Percentiles rank a stretch among this genome's conserved stretches.
These are phyloP conservation scores for Austroboletus eburneus DNA, from an alignment of 768 basidiomycete species.

Conservation along the genomic window DNA sequence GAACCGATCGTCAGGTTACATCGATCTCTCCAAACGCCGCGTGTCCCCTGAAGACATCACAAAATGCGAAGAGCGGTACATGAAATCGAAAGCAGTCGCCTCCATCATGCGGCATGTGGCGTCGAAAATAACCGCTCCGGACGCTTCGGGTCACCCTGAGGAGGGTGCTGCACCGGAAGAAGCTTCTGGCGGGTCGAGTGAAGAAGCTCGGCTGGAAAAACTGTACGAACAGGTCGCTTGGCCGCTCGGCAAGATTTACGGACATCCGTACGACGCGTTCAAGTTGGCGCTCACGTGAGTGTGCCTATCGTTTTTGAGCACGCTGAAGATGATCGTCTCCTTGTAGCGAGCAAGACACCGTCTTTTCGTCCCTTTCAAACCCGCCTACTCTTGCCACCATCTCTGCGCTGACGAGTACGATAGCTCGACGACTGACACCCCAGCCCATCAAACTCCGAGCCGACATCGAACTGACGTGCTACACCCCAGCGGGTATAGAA, in stretches of 20 bases:
- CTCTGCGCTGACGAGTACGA: constrained; percentile 68
- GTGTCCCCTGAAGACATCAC: constrained; percentile 97
- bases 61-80: constrained; percentile 98
- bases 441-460: constrained; percentile 99
- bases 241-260: constrained; percentile 90
- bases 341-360: constrained; percentile 42
- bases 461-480: constrained; percentile 96
- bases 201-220: constrained; percentile 77
- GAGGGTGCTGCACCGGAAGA: constrained; percentile 22
- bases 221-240: constrained; percentile 90
- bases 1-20: constrained; percentile 66
- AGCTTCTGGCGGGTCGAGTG: constrained; percentile 40
- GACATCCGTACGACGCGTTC: constrained; percentile 97
- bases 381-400: constrained; percentile 56
- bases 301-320: constrained; percentile 31
- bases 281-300: constrained; percentile 91
- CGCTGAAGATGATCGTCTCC: neutral
- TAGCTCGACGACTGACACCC: constrained; percentile 92
- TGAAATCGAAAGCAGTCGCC: constrained; percentile 95
- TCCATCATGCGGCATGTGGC: constrained; percentile 91
- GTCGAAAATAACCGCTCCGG: constrained; percentile 61
- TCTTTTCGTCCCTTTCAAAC: constrained; percentile 68
- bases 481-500: constrained; percentile 92
- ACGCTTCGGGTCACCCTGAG: constrained; percentile 25
- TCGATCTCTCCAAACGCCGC: constrained; percentile 96